phyloP scores from a whole-genome alignment of 345 rosid genomes.

The Barbarea vulgaris region DNA sequence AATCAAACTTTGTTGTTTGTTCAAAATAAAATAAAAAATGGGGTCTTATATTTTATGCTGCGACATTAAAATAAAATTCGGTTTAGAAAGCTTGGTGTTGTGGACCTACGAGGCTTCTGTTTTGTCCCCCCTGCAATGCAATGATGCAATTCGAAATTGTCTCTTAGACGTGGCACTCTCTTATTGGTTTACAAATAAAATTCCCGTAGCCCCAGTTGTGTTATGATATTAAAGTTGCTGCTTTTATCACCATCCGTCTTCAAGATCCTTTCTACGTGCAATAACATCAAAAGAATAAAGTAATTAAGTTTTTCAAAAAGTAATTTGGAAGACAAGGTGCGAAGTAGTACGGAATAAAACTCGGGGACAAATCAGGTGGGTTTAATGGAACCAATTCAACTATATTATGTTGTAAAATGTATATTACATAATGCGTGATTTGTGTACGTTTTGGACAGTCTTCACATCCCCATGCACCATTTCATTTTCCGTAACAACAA shows the following conservation, averaged over 20 bases:
- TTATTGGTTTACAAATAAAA: slow-evolving; percentile 10
- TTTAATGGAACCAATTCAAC: not conserved
- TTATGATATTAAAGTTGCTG: slow-evolving; percentile 17
- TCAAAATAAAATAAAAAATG: too few species aligned
- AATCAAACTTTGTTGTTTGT: too few species aligned
- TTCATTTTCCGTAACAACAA: not conserved
- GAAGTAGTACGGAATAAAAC: slow-evolving; percentile 7
- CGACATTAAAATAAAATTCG: not conserved
- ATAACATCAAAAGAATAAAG: slow-evolving; percentile 15
- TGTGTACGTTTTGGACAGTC: not conserved
- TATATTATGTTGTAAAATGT: not conserved
- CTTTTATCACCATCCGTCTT: slow-evolving; percentile 17
- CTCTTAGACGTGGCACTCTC: slow-evolving; percentile 20
- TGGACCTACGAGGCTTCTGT: slow-evolving; percentile 32
- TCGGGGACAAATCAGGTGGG: slow-evolving; percentile 14
- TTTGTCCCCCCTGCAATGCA: slow-evolving; percentile 35
- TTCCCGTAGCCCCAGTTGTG: slow-evolving; percentile 13
- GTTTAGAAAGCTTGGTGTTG: slow-evolving; percentile 14
- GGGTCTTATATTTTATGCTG: not conserved
- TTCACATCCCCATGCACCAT: slow-evolving; percentile 9
- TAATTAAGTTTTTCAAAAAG: not conserved
- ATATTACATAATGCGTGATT: not conserved
- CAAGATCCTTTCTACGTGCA: slow-evolving; percentile 14
- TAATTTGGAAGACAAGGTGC: slow-evolving; percentile 15
- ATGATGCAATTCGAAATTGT: slow-evolving; percentile 30